These are phyloP conservation scores for Nyctanthes arbortristis DNA, from an alignment of 257 asterid genomes.

Conservation along the genomic window DNA sequence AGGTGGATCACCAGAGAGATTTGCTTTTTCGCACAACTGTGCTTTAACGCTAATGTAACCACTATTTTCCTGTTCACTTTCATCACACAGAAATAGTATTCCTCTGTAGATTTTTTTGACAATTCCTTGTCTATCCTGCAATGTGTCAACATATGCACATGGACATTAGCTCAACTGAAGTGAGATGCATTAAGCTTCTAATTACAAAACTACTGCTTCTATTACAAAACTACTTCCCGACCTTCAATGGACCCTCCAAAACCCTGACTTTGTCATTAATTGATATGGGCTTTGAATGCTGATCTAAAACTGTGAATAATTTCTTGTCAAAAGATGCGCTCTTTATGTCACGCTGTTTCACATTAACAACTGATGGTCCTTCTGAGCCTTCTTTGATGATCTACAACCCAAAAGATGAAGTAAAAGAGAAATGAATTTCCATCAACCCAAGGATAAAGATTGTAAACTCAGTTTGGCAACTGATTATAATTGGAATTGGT, in stretches of 20 bases:
- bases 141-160: constrained; percentile 13
- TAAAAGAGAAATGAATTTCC: constrained; percentile 15
- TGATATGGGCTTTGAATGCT: constrained; percentile 58
- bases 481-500: no score
- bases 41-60: constrained; percentile 77
- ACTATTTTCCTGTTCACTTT: constrained; percentile 56
- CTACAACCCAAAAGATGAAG: constrained; percentile 36
- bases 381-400: constrained; percentile 74
- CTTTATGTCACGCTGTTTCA: constrained; percentile 63
- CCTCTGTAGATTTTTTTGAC: constrained; percentile 85
- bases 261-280: constrained; percentile 68
- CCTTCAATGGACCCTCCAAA: constrained; percentile 88
- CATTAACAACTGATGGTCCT: constrained; percentile 58
- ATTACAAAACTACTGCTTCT: no score
- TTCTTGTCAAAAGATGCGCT: constrained; percentile 86
- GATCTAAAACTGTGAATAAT: constrained; percentile 74
- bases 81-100: constrained; percentile 66
- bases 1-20: constrained; percentile 41
- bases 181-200: constrained; percentile 9
- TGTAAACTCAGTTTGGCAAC: no score
- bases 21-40: constrained; percentile 70
- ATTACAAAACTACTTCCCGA: constrained; percentile 26
- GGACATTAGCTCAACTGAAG: constrained; percentile 20
- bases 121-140: constrained; percentile 82
- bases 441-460: constrained; percentile 18